phyloP scores from a whole-genome alignment of 805 yeast species.

The Jamesozyma rosinii region DNA sequence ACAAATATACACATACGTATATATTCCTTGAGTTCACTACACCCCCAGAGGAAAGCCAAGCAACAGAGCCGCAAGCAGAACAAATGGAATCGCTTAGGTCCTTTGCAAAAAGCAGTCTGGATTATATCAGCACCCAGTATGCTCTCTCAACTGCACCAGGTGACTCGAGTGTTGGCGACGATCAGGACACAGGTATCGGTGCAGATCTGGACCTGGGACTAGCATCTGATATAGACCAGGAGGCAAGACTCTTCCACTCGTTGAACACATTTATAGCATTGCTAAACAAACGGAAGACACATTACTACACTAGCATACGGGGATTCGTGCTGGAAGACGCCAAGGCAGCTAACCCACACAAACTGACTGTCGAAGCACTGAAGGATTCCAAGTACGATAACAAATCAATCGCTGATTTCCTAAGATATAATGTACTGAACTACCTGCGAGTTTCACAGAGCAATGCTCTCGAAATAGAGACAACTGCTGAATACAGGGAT shows the following conservation, averaged over 20 bases:
- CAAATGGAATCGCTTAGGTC: constrained; percentile 11
- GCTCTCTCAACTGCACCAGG: background rate
- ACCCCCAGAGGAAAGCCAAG: no score
- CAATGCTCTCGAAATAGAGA: background rate
- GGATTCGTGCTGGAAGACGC: background rate
- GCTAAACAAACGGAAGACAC: constrained; percentile 8
- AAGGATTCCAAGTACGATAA: constrained; percentile 2
- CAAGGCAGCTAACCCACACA: background rate
- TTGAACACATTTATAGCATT: constrained; percentile 18
- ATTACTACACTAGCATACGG: background rate
- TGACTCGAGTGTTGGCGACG: background rate
- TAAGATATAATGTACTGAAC: constrained; percentile 3
- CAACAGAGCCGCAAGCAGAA: no score
- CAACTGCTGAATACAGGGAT: constrained; percentile 9
- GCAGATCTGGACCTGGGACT: background rate
- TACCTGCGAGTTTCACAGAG: constrained; percentile 1
- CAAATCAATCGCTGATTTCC: background rate
- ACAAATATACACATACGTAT: no score
- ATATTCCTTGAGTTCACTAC: no score
- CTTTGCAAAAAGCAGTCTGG: constrained; percentile 5
- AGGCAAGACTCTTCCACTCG: constrained; percentile 16
- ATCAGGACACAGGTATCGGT: no score
- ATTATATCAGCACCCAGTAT: constrained; percentile 3
- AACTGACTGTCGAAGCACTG: background rate
- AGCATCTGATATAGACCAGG: constrained; percentile 6